A percentile compares a stretch with the other conserved stretches of the same genome.
Evolutionary conservation across 2,329 filamentous ascomycete species (phyloP).

Genomic region (Pseudocercospora eumusae): DNA sequence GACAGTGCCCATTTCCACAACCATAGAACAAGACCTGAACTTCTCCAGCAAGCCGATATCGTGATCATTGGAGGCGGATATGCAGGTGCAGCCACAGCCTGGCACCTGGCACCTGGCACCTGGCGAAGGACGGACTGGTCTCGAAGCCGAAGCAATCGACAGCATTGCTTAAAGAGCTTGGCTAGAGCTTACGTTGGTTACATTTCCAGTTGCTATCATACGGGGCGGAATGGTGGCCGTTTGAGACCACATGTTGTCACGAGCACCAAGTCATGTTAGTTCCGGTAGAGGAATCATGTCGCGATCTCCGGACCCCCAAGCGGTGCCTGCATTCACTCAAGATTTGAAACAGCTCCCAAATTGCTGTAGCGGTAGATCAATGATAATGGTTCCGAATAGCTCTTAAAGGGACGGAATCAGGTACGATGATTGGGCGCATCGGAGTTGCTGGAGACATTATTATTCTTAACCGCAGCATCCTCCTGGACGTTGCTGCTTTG

Average conservation of each 20-base stretch:
- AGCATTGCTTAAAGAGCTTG: slow-evolving; percentile 17
- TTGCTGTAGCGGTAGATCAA: not conserved
- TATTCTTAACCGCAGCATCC: not conserved
- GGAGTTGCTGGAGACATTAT: not conserved
- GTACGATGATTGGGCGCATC: not conserved
- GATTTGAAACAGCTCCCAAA: slow-evolving; percentile 5
- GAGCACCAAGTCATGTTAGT: not conserved
- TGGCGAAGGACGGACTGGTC: slow-evolving; percentile 11
- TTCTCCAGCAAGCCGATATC: slow-evolving; percentile 52
- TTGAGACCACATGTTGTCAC: slow-evolving; percentile 47
- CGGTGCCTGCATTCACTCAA: not conserved
- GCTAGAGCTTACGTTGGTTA: not conserved
- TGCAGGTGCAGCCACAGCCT: slow-evolving; percentile 18
- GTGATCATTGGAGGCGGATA: slow-evolving; percentile 22
- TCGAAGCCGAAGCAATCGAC: slow-evolving; percentile 13
- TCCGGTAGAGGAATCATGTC: not conserved
- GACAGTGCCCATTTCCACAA: slow-evolving; percentile 46
- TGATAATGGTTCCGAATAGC: not conserved
- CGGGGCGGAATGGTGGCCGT: slow-evolving; percentile 21
- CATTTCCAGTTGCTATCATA: slow-evolving; percentile 15
- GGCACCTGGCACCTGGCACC: too few relatives aligned
- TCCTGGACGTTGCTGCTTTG: not conserved
- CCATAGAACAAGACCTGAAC: slow-evolving; percentile 62
- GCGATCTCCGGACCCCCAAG: not conserved
- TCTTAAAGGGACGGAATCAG: not conserved